These are phyloP conservation scores for Blastobotrys parvus DNA, from an alignment of 805 yeast genomes.

Conservation along the genomic window DNA sequence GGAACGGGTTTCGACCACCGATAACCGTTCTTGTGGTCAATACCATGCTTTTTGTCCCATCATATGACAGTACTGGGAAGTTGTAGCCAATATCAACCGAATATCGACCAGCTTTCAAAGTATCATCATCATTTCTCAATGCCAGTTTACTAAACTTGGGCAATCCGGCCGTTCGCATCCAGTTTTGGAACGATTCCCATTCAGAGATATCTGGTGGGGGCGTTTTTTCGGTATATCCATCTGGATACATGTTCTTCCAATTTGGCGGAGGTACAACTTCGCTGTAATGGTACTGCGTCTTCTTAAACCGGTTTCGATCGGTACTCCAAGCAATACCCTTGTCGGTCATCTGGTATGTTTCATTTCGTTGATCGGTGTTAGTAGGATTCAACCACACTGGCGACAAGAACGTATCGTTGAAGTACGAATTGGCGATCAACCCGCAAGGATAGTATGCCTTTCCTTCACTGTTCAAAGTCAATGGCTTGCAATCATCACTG, in stretches of 20 bases:
- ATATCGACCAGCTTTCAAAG: slow-evolving; percentile 61
- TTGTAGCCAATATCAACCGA: slow-evolving; percentile 58
- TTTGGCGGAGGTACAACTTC: slow-evolving; percentile 92
- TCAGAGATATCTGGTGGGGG: slow-evolving; percentile 58
- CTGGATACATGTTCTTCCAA: slow-evolving; percentile 72
- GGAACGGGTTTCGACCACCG: slow-evolving; percentile 80
- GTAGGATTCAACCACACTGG: slow-evolving; percentile 33
- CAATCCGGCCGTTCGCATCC: slow-evolving; percentile 97
- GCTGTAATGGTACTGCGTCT: slow-evolving; percentile 54
- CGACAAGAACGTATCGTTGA: slow-evolving; percentile 74
- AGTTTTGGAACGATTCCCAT: slow-evolving; percentile 85
- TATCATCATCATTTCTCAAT: slow-evolving; percentile 54
- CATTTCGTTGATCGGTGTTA: slow-evolving; percentile 24
- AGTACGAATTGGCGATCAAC: slow-evolving; percentile 81
- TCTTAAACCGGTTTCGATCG: slow-evolving; percentile 64
- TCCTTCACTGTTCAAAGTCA: slow-evolving; percentile 43
- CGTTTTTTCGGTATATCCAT: slow-evolving; percentile 81
- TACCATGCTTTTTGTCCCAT: slow-evolving; percentile 82
- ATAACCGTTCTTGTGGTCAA: slow-evolving; percentile 72
- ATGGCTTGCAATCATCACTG: slow-evolving; percentile 54
- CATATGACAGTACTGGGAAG: slow-evolving; percentile 74
- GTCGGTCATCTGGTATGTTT: slow-evolving; percentile 37
- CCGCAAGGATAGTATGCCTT: slow-evolving; percentile 88
- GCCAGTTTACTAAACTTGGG: slow-evolving; percentile 84
- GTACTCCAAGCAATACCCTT: slow-evolving; percentile 77